These are phyloP conservation scores for Blastobotrys ciferrii DNA, from an alignment of 1,139 yeast genomes.

Conservation along the genomic window DNA sequence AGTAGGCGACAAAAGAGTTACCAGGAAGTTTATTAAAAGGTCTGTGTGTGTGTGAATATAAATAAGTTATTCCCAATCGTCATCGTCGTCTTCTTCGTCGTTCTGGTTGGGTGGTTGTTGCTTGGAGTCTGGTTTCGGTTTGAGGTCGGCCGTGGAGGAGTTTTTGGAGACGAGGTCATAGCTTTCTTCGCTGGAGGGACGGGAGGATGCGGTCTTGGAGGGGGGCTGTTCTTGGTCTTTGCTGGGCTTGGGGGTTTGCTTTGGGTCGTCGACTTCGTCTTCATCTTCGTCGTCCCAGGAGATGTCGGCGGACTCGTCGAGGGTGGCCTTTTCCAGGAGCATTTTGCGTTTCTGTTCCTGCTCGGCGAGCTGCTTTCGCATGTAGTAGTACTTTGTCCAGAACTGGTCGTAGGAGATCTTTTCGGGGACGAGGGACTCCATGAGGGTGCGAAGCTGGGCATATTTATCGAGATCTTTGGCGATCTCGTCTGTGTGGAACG, in stretches of 20 bases:
- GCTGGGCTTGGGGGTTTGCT: slow-evolving; percentile 18
- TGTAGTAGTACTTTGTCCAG: slow-evolving; percentile 72
- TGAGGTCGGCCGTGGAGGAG: slow-evolving; percentile 37
- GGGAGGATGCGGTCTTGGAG: slow-evolving; percentile 23
- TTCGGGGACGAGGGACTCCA: slow-evolving; percentile 68
- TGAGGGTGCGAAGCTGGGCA: slow-evolving; percentile 54
- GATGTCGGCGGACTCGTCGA: slow-evolving; percentile 42
- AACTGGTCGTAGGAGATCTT: slow-evolving; percentile 58
- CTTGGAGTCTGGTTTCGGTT: slow-evolving; percentile 20
- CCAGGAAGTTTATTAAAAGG: too few relatives aligned
- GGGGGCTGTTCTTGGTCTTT: slow-evolving; percentile 6
- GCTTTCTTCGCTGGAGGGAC: slow-evolving; percentile 43
- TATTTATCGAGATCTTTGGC: slow-evolving; percentile 48
- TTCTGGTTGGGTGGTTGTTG: too few relatives aligned
- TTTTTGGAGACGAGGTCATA: slow-evolving; percentile 42
- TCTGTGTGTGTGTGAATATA: too few relatives aligned
- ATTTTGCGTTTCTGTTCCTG: slow-evolving; percentile 68
- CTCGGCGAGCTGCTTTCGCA: slow-evolving; percentile 53
- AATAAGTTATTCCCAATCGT: slow-evolving; percentile 53
- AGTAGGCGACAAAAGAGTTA: too few relatives aligned
- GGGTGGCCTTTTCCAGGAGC: slow-evolving; percentile 48
- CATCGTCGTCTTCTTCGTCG: slow-evolving; percentile 49
- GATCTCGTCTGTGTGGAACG: slow-evolving; percentile 53
- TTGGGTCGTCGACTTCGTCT: slow-evolving; percentile 38
- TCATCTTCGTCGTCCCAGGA: slow-evolving; percentile 65